Base-by-base conservation (phyloP, 768 basidiomycete species). In the Collybia mongolica region DNA sequence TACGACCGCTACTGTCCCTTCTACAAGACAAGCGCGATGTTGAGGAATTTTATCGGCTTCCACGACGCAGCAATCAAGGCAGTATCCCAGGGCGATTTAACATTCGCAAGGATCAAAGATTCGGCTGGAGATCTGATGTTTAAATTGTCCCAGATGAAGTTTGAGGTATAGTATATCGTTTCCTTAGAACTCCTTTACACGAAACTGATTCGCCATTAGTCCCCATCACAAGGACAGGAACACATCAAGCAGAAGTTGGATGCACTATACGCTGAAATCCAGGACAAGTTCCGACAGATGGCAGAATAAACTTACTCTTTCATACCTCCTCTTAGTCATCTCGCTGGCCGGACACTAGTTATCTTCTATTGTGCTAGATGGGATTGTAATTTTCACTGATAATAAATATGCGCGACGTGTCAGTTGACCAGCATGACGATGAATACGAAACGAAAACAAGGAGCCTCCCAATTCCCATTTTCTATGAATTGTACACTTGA, bases 61-160 rank as follows among this genome's bases (percentile, higher is more conserved):
- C 90, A 97, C 65, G 91, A 98, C 65, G 76, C 81, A n/a, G 93
- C 96, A 6, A 76, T 89, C 63, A 87, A 82, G 63, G 89, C 92
- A 18, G 91, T 97, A 44, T 80, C 86, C 22, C 83, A 88, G 59
- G 84, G 86, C 45, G 90, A 93, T 60, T 72, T 88, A 51, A 92
- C 92, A 17, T 96, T 93, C 62, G 72, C 84, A 28, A 86, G 84
- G 76, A 88, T 98, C 68, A 90, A 90, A 64, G 95, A 98, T 56
- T 76, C 84, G 12, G 81, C 92, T 3, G 72, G 80, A 44, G 97
- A 99, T 61, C 70, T 97, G 53, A 90, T 94, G 82, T 98, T 88
- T 77, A 93, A 94, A 69, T 83, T 99, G n/a, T 96, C 93, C 40
- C 95, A 98, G 70, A 95, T 96, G 93, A 98, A 98, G 68, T 98